A percentile compares a stretch with the other conserved stretches of the same genome.
These are phyloP conservation scores for Suhomyces bolitotheri DNA, from an alignment of 1,139 yeast genomes.

Conservation along the genomic window DNA sequence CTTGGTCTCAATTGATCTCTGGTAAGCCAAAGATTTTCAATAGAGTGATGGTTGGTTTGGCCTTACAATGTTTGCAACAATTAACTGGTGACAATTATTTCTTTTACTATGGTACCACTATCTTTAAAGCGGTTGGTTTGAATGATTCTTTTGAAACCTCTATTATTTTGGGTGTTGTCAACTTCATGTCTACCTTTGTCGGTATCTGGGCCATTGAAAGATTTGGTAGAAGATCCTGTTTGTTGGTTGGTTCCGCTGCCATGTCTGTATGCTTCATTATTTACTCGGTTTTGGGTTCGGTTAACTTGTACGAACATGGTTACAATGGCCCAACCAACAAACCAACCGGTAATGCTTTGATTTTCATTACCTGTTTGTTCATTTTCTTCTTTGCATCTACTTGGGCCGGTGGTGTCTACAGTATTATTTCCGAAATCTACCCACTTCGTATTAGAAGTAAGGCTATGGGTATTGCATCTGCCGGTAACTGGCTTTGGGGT, in stretches of 20 bases:
- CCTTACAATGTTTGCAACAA: constrained; percentile 72
- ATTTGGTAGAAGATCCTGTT: constrained; percentile 68
- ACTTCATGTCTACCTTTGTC: constrained; percentile 71
- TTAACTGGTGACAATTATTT: constrained; percentile 80
- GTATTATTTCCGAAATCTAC: constrained; percentile 74
- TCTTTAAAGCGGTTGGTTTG: constrained; percentile 76
- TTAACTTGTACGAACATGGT: constrained; percentile 57
- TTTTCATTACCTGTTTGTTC: constrained; percentile 74
- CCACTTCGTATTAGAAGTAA: constrained; percentile 79
- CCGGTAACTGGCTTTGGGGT: constrained; percentile 79
- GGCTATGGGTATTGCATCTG: constrained; percentile 74
- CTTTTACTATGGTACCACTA: constrained; percentile 78
- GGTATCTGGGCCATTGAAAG: constrained; percentile 68
- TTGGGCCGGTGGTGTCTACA: constrained; percentile 87
- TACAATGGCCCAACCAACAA: constrained; percentile 34
- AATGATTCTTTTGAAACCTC: constrained; percentile 73
- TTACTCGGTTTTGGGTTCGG: constrained; percentile 68
- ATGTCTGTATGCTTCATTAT: constrained; percentile 68
- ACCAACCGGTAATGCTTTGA: constrained; percentile 72
- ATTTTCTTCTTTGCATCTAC: constrained; percentile 83
- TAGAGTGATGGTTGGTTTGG: constrained; percentile 64
- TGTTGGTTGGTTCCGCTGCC: constrained; percentile 58
- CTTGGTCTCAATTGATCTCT: constrained; percentile 64
- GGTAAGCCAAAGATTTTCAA: constrained; percentile 68
- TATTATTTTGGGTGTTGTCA: constrained; percentile 75